These are phyloP conservation scores for Thermoascus crustaceus DNA, from an alignment of 2,329 filamentous ascomycete genomes.

Conservation along the genomic window DNA sequence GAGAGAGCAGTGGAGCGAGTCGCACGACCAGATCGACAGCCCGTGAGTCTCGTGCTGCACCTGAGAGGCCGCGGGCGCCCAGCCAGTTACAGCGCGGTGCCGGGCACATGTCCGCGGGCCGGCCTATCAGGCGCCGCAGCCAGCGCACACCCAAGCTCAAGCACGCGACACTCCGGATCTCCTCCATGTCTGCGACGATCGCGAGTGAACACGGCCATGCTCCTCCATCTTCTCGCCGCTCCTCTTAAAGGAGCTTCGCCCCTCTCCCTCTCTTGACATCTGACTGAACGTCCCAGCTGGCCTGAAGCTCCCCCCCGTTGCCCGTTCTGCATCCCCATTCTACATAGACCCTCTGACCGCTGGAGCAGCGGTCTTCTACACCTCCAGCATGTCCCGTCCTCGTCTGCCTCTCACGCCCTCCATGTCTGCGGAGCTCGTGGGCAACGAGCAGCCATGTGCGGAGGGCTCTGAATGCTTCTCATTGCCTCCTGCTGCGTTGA, in stretches of 20 bases:
- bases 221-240: no score
- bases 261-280: no score
- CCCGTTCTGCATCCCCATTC: neutral
- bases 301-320: no score
- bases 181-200: slow-evolving; percentile 1
- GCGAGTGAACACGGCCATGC: no score
- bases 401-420: slow-evolving; percentile 29
- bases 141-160: slow-evolving; percentile 12
- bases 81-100: slow-evolving; percentile 19
- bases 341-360: neutral
- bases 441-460: slow-evolving; percentile 25
- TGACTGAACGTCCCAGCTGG: no score
- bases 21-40: no score
- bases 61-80: slow-evolving; percentile 7
- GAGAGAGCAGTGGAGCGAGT: no score
- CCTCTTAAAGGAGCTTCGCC: no score
- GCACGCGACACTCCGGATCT: slow-evolving; percentile 28
- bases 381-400: slow-evolving; percentile 22
- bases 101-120: slow-evolving; percentile 20
- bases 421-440: slow-evolving; percentile 31
- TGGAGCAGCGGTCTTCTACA: neutral
- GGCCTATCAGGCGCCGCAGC: slow-evolving; percentile 1
- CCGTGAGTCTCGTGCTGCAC: slow-evolving; percentile 19
- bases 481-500: slow-evolving; percentile 30
- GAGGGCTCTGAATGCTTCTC: slow-evolving; percentile 23